These are phyloP conservation scores for Diaporthe sp. DNA, from an alignment of 2,329 filamentous ascomycete genomes.

Conservation along the genomic window DNA sequence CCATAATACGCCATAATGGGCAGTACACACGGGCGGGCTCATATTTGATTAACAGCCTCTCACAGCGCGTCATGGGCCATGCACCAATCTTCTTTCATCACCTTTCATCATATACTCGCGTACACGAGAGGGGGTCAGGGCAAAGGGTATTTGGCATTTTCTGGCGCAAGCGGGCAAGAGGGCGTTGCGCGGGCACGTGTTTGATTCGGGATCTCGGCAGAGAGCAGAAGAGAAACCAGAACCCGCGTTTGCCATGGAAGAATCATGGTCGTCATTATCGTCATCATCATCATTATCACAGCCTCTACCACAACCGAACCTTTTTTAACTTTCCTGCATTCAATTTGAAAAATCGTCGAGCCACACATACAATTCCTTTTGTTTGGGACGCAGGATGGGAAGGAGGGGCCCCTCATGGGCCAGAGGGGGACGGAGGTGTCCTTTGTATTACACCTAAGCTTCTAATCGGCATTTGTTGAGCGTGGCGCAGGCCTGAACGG, in stretches of 20 bases:
- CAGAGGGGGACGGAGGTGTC: slow-evolving; percentile 24
- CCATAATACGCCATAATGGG: slow-evolving; percentile 17
- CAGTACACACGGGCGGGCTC: slow-evolving; percentile 14
- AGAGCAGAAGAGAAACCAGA: slow-evolving; percentile 16
- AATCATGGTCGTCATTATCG: slow-evolving; percentile 17
- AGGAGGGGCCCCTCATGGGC: not conserved
- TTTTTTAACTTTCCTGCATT: slow-evolving; percentile 19
- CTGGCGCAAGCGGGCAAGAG: slow-evolving; percentile 37
- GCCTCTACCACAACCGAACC: slow-evolving; percentile 11
- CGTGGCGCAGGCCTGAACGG: slow-evolving; percentile 47
- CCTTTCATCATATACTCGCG: slow-evolving; percentile 15
- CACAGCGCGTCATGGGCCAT: slow-evolving; percentile 5
- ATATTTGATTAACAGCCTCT: not conserved
- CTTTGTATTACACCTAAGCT: slow-evolving; percentile 35
- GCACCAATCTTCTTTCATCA: slow-evolving; percentile 18
- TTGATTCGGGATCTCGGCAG: slow-evolving; percentile 19
- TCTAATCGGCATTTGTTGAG: slow-evolving; percentile 51
- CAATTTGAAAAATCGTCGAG: slow-evolving; percentile 20
- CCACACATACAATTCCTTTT: slow-evolving; percentile 37
- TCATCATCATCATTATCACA: slow-evolving; percentile 15
- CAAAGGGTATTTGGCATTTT: slow-evolving; percentile 38
- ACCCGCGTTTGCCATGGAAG: slow-evolving; percentile 21
- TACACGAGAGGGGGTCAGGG: slow-evolving; percentile 18
- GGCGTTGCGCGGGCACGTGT: slow-evolving; percentile 21
- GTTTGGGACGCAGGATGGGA: slow-evolving; percentile 26